Evolutionary conservation across 2,329 filamentous ascomycete genomes (phyloP).

Genomic region (Juglanconis oblonga): DNA sequence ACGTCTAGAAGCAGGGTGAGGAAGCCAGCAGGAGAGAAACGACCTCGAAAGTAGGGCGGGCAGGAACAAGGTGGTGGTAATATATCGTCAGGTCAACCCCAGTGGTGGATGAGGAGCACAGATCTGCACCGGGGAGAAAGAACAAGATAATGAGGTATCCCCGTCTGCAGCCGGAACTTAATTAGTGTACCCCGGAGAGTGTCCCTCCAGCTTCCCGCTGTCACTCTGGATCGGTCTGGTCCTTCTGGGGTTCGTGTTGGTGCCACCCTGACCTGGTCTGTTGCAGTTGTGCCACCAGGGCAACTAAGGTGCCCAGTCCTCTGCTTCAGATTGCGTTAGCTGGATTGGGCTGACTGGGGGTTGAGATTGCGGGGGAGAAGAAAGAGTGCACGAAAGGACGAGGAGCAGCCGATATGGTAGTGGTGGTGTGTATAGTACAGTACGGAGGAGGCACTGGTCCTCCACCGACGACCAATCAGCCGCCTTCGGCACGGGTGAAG

Average conservation of each 20-base stretch:
- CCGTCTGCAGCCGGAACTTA: conserved; percentile 4
- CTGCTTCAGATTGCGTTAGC: conserved; percentile 15
- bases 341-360: conserved; percentile 1
- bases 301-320: not conserved
- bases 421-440: not conserved
- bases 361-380: conserved; percentile 2
- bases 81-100: not conserved
- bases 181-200: conserved; percentile 7
- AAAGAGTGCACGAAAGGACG: not conserved
- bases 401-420: not conserved
- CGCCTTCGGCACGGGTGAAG: not conserved
- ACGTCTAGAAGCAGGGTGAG: not conserved
- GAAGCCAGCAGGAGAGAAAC: not conserved
- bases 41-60: not conserved
- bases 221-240: conserved; percentile 5
- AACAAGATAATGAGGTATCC: conserved; percentile 18
- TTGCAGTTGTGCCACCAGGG: not conserved
- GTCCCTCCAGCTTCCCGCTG: conserved; percentile 10
- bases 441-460: not conserved
- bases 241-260: conserved; percentile 4
- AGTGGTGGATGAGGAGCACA: not conserved
- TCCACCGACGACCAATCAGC: not conserved
- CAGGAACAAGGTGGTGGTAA: not conserved
- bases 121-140: conserved; percentile 1
- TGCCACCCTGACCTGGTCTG: not conserved